Conservation (phyloP, 1,284 basidiomycete species). For the Xerocomus minutiporus region DNA sequence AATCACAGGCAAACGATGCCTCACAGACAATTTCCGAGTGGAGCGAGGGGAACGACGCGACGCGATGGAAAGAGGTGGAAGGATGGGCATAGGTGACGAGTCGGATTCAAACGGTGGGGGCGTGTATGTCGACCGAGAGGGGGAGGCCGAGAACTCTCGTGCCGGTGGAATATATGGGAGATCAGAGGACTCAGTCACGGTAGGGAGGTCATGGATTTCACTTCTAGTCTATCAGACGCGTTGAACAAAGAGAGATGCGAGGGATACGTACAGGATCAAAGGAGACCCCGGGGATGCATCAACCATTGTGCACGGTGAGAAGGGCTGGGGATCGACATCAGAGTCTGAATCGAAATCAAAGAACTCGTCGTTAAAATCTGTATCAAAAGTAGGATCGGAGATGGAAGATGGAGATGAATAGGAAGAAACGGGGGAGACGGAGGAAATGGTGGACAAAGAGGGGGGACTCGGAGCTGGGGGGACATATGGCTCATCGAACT, state of each 20-base stretch:
- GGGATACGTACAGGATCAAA: slow-evolving; percentile 24
- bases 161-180: slow-evolving; percentile 14
- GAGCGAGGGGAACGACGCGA: slow-evolving; percentile 14
- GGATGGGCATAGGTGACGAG: background rate
- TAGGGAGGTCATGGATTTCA: slow-evolving; percentile 13
- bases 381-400: slow-evolving; percentile 18
- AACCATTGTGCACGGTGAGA: slow-evolving; percentile 12
- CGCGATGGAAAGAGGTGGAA: slow-evolving; percentile 1
- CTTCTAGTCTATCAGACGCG: slow-evolving; percentile 20
- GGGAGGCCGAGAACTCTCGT: slow-evolving; percentile 4
- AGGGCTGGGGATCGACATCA: slow-evolving; percentile 23
- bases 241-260: slow-evolving; percentile 1
- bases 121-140: slow-evolving; percentile 3
- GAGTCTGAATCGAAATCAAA: slow-evolving; percentile 29
- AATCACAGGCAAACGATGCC: slow-evolving; percentile 1
- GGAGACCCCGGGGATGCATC: slow-evolving; percentile 13
- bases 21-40: slow-evolving; percentile 6
- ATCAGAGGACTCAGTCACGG: slow-evolving; percentile 3
- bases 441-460: slow-evolving; percentile 28
- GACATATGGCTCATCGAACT: slow-evolving; percentile 26
- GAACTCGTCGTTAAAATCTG: slow-evolving; percentile 25
- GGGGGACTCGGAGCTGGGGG: slow-evolving; percentile 21
- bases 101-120: slow-evolving; percentile 1
- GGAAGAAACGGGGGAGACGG: slow-evolving; percentile 21
- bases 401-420: slow-evolving; percentile 20